phyloP scores from a whole-genome alignment of 2,329 filamentous ascomycete species.

The Thelonectria olida region DNA sequence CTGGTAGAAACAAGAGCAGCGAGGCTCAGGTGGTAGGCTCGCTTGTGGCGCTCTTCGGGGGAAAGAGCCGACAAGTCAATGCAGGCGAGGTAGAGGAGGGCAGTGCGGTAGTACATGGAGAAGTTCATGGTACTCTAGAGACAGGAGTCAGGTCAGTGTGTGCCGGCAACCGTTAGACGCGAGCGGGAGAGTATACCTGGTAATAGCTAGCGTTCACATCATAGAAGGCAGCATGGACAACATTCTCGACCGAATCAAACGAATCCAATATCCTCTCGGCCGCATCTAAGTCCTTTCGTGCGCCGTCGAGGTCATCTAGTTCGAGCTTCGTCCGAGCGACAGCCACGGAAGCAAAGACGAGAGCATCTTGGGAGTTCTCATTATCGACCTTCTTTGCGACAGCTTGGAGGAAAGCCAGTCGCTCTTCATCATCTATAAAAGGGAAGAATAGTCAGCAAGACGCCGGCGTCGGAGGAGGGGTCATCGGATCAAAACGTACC shows the following conservation, averaged over 20 bases:
- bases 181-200: slow-evolving; percentile 62
- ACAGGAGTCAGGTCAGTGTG: slow-evolving; percentile 9
- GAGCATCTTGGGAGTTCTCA: slow-evolving; percentile 91
- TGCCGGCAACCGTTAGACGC: not conserved
- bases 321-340: slow-evolving; percentile 88
- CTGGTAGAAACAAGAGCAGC: slow-evolving; percentile 91
- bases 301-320: slow-evolving; percentile 80
- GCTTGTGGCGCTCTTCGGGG: slow-evolving; percentile 77
- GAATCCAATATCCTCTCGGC: slow-evolving; percentile 88
- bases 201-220: slow-evolving; percentile 95
- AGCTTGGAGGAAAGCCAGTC: slow-evolving; percentile 83
- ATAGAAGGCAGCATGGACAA: slow-evolving; percentile 97
- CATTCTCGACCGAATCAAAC: slow-evolving; percentile 94
- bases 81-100: slow-evolving; percentile 96
- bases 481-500: slow-evolving; percentile 58
- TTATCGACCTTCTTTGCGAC: slow-evolving; percentile 91
- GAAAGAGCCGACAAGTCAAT: slow-evolving; percentile 83
- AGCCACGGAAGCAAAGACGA: slow-evolving; percentile 91
- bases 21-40: slow-evolving; percentile 92
- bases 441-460: slow-evolving; percentile 21
- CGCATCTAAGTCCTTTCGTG: slow-evolving; percentile 85
- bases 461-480: slow-evolving; percentile 18
- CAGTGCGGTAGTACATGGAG: slow-evolving; percentile 96
- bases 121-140: slow-evolving; percentile 81
- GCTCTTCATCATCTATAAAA: slow-evolving; percentile 80